Conservation (phyloP, 352 stramenopile species). For the Bremia lactucae region DNA sequence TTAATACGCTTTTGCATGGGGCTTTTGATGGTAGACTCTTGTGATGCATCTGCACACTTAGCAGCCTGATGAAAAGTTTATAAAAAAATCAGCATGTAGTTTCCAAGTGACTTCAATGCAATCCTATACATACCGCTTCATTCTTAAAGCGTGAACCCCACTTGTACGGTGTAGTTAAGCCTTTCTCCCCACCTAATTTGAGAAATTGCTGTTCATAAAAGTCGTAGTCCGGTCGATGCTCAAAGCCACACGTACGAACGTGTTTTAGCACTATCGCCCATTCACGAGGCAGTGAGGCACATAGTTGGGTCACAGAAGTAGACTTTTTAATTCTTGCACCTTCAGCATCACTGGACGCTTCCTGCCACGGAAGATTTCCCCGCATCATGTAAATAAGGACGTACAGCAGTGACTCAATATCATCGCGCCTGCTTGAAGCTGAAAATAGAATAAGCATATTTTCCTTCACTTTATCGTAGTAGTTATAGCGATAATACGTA, state of each 20-base stretch:
- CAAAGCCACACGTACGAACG: slow-evolving; percentile 50
- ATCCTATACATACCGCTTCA: slow-evolving; percentile 10
- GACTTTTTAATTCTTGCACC: slow-evolving; percentile 62
- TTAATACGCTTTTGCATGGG: slow-evolving; percentile 24
- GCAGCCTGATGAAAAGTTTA: no score
- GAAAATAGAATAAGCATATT: neutral
- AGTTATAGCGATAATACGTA: slow-evolving; percentile 21
- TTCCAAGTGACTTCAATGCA: neutral
- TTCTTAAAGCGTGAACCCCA: slow-evolving; percentile 28
- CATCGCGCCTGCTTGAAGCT: slow-evolving; percentile 81
- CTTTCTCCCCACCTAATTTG: slow-evolving; percentile 38
- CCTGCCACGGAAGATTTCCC: slow-evolving; percentile 60
- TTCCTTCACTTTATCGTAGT: neutral
- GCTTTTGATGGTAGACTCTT: slow-evolving; percentile 10
- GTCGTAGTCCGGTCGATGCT: slow-evolving; percentile 70
- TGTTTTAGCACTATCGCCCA: slow-evolving; percentile 52
- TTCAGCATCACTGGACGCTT: slow-evolving; percentile 47
- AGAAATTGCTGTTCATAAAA: slow-evolving; percentile 43
- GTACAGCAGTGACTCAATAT: slow-evolving; percentile 87
- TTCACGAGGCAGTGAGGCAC: slow-evolving; percentile 30
- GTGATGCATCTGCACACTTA: slow-evolving; percentile 4
- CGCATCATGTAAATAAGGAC: slow-evolving; percentile 84
- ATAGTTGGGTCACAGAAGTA: slow-evolving; percentile 46
- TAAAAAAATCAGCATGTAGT: no score
- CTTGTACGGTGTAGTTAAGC: slow-evolving; percentile 28